phyloP scores from a whole-genome alignment of 2,329 filamentous ascomycete genomes.

The Fusarium algeriense region DNA sequence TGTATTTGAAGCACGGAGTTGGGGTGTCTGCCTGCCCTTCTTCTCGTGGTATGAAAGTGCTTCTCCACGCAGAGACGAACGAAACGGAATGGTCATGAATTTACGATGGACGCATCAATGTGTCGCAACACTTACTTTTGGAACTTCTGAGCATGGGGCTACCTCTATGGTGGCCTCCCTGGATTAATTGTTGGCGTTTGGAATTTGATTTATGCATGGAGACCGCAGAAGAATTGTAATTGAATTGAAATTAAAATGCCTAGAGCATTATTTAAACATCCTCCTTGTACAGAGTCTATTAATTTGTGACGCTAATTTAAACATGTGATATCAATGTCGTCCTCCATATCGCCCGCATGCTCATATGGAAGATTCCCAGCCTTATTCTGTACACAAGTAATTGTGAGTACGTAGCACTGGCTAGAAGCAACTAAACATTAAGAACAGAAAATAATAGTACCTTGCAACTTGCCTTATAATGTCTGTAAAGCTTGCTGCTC shows the following conservation, averaged over 20 bases:
- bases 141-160: slow-evolving; percentile 21
- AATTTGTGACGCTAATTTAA: not conserved
- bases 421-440: too few relatives aligned
- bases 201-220: slow-evolving; percentile 10
- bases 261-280: slow-evolving; percentile 27
- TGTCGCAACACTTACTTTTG: slow-evolving; percentile 7
- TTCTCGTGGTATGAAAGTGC: slow-evolving; percentile 64
- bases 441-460: too few relatives aligned
- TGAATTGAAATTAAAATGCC: slow-evolving; percentile 33
- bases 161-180: slow-evolving; percentile 13
- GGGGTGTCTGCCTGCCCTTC: slow-evolving; percentile 57
- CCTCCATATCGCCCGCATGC: too few relatives aligned
- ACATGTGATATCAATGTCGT: not conserved
- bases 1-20: slow-evolving; percentile 68
- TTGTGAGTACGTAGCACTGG: too few relatives aligned
- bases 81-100: slow-evolving; percentile 50
- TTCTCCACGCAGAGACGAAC: slow-evolving; percentile 58
- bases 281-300: not conserved
- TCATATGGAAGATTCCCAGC: too few relatives aligned
- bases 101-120: slow-evolving; percentile 35
- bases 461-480: too few relatives aligned
- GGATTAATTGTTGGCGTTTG: slow-evolving; percentile 26
- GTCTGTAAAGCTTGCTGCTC: too few relatives aligned
- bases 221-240: slow-evolving; percentile 2
- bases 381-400: too few relatives aligned